These are phyloP conservation scores for Triangularia setosa DNA, from an alignment of 2,329 filamentous ascomycete genomes.

Conservation along the genomic window DNA sequence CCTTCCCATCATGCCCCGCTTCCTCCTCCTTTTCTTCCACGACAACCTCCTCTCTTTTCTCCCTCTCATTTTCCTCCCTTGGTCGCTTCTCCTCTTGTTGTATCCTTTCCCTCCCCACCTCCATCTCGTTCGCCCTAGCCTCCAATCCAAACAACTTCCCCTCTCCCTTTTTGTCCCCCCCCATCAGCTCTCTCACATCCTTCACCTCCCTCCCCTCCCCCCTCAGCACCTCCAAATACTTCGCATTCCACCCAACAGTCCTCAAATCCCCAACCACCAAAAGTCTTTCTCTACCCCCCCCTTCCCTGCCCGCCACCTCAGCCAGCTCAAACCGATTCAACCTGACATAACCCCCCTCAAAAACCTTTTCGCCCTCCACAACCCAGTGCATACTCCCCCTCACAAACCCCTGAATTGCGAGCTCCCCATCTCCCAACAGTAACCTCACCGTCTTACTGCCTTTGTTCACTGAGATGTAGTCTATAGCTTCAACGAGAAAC, in stretches of 20 bases:
- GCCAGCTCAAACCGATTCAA: constrained; percentile 40
- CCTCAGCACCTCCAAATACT: constrained; percentile 31
- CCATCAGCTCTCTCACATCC: not conserved
- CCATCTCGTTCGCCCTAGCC: not conserved
- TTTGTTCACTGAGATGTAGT: constrained; percentile 9
- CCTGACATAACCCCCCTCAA: constrained; percentile 46
- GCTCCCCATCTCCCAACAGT: constrained; percentile 49
- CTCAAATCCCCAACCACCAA: constrained; percentile 43
- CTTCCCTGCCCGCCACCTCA: constrained; percentile 18
- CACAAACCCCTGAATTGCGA: constrained; percentile 53
- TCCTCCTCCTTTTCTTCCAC: not conserved
- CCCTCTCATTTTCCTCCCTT: constrained; percentile 1
- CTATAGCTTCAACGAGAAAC: constrained; percentile 41
- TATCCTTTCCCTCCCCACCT: not conserved
- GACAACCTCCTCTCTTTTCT: constrained; percentile 14
- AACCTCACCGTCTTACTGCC: constrained; percentile 37
- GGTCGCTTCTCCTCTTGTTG: not conserved
- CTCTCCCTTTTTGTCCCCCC: not conserved
- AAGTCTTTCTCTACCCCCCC: constrained; percentile 31
- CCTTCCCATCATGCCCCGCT: not conserved
- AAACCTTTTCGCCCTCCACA: constrained; percentile 43
- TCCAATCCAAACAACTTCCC: not conserved
- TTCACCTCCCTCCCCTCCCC: constrained; percentile 4
- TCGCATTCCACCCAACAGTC: constrained; percentile 47
- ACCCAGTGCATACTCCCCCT: constrained; percentile 44